Conservation (phyloP, 208 protist genomes). For the Angomonas ambiguus region DNA sequence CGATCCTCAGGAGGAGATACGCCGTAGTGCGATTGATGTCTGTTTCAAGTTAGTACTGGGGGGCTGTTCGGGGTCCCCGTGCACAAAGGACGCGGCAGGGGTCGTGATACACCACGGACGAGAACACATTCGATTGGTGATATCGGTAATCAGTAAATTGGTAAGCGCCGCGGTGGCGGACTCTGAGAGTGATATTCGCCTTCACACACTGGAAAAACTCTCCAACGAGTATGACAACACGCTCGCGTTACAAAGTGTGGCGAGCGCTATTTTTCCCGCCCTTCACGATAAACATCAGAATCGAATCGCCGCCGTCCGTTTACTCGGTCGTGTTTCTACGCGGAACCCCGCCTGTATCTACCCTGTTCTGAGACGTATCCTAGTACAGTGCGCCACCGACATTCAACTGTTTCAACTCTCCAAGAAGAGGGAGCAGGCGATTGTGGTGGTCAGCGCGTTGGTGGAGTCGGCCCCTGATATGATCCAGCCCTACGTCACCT, state of each 20-base stretch:
- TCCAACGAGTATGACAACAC: slow-evolving; percentile 68
- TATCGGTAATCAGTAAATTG: slow-evolving; percentile 66
- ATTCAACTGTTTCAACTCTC: slow-evolving; percentile 72
- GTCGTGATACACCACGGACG: slow-evolving; percentile 74
- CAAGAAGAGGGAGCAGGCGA: slow-evolving; percentile 81
- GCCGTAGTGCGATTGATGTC: slow-evolving; percentile 78
- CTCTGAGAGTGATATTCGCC: slow-evolving; percentile 83
- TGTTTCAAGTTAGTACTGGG: slow-evolving; percentile 87
- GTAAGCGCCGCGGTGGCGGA: slow-evolving; percentile 85
- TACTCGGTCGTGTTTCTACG: slow-evolving; percentile 79
- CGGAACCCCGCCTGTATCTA: slow-evolving; percentile 77
- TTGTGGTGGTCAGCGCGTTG: slow-evolving; percentile 65
- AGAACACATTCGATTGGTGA: slow-evolving; percentile 80
- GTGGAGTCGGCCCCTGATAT: slow-evolving; percentile 79
- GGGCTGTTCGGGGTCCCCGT: slow-evolving; percentile 73
- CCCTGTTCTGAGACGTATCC: slow-evolving; percentile 74
- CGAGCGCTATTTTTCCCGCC: slow-evolving; percentile 63
- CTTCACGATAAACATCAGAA: slow-evolving; percentile 88
- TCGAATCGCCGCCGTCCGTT: slow-evolving; percentile 59
- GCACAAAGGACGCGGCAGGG: slow-evolving; percentile 53
- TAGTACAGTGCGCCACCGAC: slow-evolving; percentile 82
- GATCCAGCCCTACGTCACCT: slow-evolving; percentile 75
- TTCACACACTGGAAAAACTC: slow-evolving; percentile 78
- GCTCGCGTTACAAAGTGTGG: slow-evolving; percentile 73
- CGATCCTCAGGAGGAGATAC: slow-evolving; percentile 80